Conservation (phyloP, 2,329 filamentous ascomycete species). For the Cryphonectria parasitica region DNA sequence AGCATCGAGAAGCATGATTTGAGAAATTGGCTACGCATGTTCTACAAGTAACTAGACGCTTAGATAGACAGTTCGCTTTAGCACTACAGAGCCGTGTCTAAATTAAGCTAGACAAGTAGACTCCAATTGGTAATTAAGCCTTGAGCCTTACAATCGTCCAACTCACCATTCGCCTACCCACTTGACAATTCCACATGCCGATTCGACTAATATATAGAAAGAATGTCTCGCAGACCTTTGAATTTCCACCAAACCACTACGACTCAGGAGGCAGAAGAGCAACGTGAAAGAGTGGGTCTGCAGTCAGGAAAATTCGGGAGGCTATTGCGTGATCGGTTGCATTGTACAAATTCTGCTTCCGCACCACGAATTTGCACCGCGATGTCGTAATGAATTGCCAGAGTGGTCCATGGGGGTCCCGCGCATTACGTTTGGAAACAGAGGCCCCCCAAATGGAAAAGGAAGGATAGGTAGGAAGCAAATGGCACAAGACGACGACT, state of each 20-base stretch:
- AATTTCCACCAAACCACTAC: neutral
- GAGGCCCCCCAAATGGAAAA: neutral
- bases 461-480: no score
- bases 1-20: no score
- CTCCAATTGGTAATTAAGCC: neutral
- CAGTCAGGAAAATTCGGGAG: neutral
- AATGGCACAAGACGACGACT: neutral
- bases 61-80: no score
- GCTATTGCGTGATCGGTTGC: slow-evolving; percentile 7
- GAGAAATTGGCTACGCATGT: no score
- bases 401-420: neutral
- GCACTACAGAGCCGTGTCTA: no score
- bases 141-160: neutral
- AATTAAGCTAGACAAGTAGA: neutral
- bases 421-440: neutral
- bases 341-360: neutral
- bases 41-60: neutral
- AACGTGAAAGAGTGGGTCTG: neutral
- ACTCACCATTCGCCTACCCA: neutral
- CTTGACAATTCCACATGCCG: neutral
- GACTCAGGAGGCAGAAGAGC: neutral
- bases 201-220: neutral
- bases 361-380: neutral
- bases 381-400: slow-evolving; percentile 7
- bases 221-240: neutral